Base-by-base conservation (phyloP, 345 rosid genomes). In the Jatropha curcas region DNA sequence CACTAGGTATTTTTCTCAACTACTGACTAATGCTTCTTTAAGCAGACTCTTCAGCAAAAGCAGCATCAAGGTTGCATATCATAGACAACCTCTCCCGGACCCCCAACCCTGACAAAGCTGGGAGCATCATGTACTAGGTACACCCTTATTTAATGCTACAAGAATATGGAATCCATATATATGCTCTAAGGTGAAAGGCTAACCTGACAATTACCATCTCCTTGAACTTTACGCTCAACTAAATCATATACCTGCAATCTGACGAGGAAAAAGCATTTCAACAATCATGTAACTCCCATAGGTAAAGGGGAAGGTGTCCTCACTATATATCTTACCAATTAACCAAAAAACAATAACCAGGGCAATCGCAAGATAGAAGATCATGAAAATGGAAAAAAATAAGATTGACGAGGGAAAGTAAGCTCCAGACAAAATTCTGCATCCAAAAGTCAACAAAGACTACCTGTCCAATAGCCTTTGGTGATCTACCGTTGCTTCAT, bases 401-500 rank as follows among this genome's bases (percentile, higher is more conserved):
- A 34, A 58, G 22, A 10, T 83, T 78, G 13, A 81, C 80, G 82
- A 92, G 83, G 39, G 31, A 34, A 30, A 65, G 4, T 24, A 74
- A 60, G 39, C 39, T 51, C 53, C 46, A 45, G 43, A 45, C 43
- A 48, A 48, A 46, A 46, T 46, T 12, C 7, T 4, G n/a, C n/a
- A 48, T 48, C 22, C 22, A 71, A 56, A 67, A 71, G 67, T 48
- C 37, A 63, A 34, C 20, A 69, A 24, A 20, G 20, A 48, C 62
- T 65, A 87, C 93, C 93, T 87, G 71, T 84, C 87, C 14, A 83
- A 79, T 71, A 89, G 86, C 83, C 98, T 85, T 78, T 92, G 95
- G 79, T 94, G 97, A 85, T 94, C 98, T 68, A 97, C 84, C 70
- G 90, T 84, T 62, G 89, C 98, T 84, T 92, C 98, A 80, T 92